Base-by-base conservation (phyloP, 371 early-diverging fungal species). In the Zychaea mexicana region DNA sequence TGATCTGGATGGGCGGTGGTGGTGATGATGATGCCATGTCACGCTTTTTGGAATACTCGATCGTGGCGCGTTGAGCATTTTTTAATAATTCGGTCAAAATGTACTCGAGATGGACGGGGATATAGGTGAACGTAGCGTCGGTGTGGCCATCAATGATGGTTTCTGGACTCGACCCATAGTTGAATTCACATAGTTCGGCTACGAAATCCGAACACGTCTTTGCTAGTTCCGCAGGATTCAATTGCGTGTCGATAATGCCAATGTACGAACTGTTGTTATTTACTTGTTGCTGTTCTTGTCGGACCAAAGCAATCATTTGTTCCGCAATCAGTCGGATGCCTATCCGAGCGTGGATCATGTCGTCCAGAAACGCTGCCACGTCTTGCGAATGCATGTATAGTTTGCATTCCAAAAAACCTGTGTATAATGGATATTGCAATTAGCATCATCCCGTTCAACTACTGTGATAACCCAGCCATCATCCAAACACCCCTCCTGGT, bases 241-340 rank as follows among this genome's bases (percentile, higher is more conserved):
- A 76, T 24, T 83, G 81, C 2, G 93, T 94, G 74, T 97, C 88
- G 52, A 97, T 91, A 31, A 96, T 90, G 19, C 97, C 98, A 55
- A 96, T 92, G 72, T 89, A 90, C 5, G 42, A 42, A 12, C 64
- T 68, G 8, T 32, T 38, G n/a, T 57, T 52, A 17, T 21, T 17
- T 28, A 52, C 33, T 19, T 55, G 56, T 15, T 72, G 57, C 21
- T 71, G 60, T 21, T 55, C 36, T 62, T 85, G 88, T 19, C 87
- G 82, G 45, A 92, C 86, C 45, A 98, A 77, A 1, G 96, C 91
- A 17, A 97, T 87, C 58, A 92, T 92, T 72, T 98, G 97, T 70
- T 98, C 97, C 45, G 96, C 97, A 64, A 93, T 90, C 52, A 94
- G 79, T 53, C 98, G 92, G 67, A 96, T 93, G n/a, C 96, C 95